Evolutionary conservation across 345 rosid species (phyloP), one percentile per base, ranked within the genome.

Genomic region (Eutrema heterophyllum): DNA sequence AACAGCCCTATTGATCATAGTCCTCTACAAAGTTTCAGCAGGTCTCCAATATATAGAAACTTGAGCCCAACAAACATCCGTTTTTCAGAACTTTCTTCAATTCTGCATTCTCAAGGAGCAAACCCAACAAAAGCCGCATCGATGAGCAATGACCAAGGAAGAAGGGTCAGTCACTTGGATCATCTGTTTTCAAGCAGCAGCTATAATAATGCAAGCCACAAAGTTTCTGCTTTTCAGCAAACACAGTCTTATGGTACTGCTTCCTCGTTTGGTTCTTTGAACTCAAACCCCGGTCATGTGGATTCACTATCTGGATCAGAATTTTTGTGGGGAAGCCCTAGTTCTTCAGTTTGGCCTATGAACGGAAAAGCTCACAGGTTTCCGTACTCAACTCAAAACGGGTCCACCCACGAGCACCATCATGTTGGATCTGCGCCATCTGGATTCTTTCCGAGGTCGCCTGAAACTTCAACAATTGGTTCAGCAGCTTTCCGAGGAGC

Each of bases 401-500:
- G 83, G 6, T 26, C 71, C 15, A 38, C 64, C 30, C 77, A 77
- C 29, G 82, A 82, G 43, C 89, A 83, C n/a, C 85, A 81, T 39
- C 92, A 87, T 61, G 87, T 90, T 26, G 93, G 98, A 67, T 92
- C 98, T 67, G 96, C 98, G 21, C 96, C 98, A 44, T 87, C 95
- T 59, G 92, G 89, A 33, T 82, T 85, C 81, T 84, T 83, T 57
- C 81, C 88, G 0, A 88, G 86, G 71, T 87, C 96, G 30, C 81
- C 90, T 8, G 94, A 89, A 63, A 46, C 84, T 67, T 86, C 96
- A 29, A 87, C 83, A 69, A 76, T 79, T 82, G 83, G 77, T 64
- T 86, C 87, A 68, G 73, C 64, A 58, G 68, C 96, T 52, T 75
- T 81, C 24, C 75, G 83, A 49, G 86, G 87, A 54, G 68, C 79